Conservation (phyloP, 129 eudicot genomes). For the Flaveria robusta region DNA sequence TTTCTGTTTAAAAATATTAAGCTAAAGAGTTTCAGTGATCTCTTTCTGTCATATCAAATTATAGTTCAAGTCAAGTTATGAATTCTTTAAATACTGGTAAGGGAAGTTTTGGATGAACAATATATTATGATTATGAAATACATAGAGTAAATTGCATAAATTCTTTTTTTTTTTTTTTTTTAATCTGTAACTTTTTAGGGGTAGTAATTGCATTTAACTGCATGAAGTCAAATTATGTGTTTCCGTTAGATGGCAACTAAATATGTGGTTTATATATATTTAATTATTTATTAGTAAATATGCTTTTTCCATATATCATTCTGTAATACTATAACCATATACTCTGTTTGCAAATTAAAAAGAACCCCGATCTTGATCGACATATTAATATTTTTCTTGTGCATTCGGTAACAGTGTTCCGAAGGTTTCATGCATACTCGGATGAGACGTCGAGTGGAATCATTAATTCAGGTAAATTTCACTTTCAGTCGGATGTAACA, state of each 20-base stretch:
- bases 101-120: neutral
- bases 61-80: neutral
- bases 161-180: neutral
- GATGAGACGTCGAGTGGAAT: constrained; percentile 96
- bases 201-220: neutral
- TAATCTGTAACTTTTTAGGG: neutral
- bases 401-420: constrained; percentile 66
- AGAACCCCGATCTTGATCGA: neutral
- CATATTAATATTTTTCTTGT: constrained; percentile 12
- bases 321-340: neutral
- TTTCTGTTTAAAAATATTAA: neutral
- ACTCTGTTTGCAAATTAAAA: neutral
- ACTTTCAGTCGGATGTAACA: neutral
- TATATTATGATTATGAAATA: neutral
- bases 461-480: constrained; percentile 73
- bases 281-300: constrained; percentile 1
- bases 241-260: neutral
- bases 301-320: neutral
- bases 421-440: constrained; percentile 99
- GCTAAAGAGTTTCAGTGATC: neutral
- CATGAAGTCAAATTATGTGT: neutral
- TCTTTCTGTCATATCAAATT: neutral
- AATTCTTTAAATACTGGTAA: neutral
- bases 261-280: neutral
- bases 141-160: neutral